Evolutionary conservation across 306 rosid genomes (phyloP), one percentile per base, ranked within the genome.

Genomic region (Dalbergia oliveri): DNA sequence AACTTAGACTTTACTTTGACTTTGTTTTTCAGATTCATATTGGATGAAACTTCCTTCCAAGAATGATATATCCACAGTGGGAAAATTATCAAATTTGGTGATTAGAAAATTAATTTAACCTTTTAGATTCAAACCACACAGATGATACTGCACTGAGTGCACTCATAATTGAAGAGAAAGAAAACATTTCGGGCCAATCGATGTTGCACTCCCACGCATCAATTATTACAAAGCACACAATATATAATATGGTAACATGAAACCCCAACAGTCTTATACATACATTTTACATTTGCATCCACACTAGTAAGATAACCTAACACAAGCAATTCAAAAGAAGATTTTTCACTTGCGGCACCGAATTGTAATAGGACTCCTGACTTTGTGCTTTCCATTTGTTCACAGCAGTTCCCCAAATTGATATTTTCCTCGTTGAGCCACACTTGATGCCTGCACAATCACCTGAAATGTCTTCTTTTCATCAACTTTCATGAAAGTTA

Each of bases 391-490:
- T 6, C 88, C 88, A 54, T 87, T 77, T 37, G 89, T 75, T 91
- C 88, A 89, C 3, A n/a, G 5, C 31, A 81, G 33, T 14, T 74
- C 54, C 0, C 84, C 80, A 13, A 81, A 81, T 41, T 6, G 18
- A 16, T 71, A 62, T 5, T 31, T 45, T 37, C 12, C 0, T 13
- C 23, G 19, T 1, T 3, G 41, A 60, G 33, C 21, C 69, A 35
- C 21, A 14, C 74, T 78, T 4, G 57, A 69, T 12, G 87, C 64
- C 31, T 79, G 72, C 47, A 89, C 51, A 44, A 66, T 47, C 5
- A 91, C 79, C 23, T 60, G 34, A 41, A 84, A 91, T 53, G 41
- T 81, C 60, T 86, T 87, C 89, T 82, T 88, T 77, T 89, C 90
- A 21, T 90, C 90, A 5, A 58, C 44, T 70, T 45, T 61, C 11